A percentile compares a stretch with the other conserved stretches of the same genome.
Evolutionary conservation across 306 rosid species (phyloP).

Genomic region (Echinosophora koreensis): DNA sequence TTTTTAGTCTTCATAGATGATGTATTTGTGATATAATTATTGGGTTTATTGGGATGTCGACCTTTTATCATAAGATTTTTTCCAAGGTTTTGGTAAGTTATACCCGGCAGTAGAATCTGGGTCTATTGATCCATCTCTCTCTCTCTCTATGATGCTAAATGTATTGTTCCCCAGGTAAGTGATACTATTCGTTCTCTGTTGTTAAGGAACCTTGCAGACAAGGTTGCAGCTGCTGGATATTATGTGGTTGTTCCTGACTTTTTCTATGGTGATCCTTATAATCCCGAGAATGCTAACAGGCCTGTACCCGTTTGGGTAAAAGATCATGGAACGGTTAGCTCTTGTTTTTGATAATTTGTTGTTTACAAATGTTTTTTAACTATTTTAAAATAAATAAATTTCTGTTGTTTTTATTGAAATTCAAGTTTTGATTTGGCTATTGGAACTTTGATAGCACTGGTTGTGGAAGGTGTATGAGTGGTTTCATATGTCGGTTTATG

Average conservation of each 20-base stretch:
- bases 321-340: slow-evolving; percentile 64
- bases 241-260: slow-evolving; percentile 74
- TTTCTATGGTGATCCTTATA: slow-evolving; percentile 66
- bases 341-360: slow-evolving; percentile 13
- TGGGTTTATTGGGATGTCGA: not conserved
- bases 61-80: not conserved
- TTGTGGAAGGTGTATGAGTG: not conserved
- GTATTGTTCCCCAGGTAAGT: slow-evolving; percentile 11
- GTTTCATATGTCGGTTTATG: not conserved
- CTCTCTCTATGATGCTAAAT: not conserved
- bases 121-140: slow-evolving; percentile 1
- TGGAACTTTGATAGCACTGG: not conserved
- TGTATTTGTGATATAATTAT: not conserved
- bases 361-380: not conserved
- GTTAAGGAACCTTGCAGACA: slow-evolving; percentile 76
- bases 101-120: not conserved
- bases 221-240: slow-evolving; percentile 77
- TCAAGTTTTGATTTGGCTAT: not conserved
- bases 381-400: not conserved
- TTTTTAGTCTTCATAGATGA: not conserved
- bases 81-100: not conserved
- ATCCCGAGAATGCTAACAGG: slow-evolving; percentile 51
- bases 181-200: slow-evolving; percentile 27
- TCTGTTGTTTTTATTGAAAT: not conserved
- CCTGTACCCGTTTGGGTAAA: slow-evolving; percentile 61